These are phyloP conservation scores for Candida lessepsii DNA, from an alignment of 805 yeast species.

Conservation along the genomic window DNA sequence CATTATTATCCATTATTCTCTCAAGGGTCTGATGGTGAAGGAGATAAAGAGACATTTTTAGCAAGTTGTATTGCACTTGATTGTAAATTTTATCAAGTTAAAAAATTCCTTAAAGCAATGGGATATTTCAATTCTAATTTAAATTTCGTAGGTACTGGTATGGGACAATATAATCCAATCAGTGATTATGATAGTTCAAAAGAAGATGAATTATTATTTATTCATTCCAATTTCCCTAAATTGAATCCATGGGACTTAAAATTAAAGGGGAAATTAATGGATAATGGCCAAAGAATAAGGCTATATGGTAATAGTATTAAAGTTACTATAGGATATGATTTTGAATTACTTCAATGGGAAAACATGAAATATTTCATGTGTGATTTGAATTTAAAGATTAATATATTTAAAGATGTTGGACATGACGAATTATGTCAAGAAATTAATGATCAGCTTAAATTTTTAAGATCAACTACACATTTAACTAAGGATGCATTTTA, in stretches of 20 bases:
- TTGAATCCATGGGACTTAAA: slow-evolving; percentile 58
- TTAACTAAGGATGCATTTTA: slow-evolving; percentile 17
- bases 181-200: slow-evolving; percentile 44
- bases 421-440: slow-evolving; percentile 49
- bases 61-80: slow-evolving; percentile 60
- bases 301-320: slow-evolving; percentile 59
- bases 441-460: slow-evolving; percentile 44
- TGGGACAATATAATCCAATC: slow-evolving; percentile 74
- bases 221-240: slow-evolving; percentile 69
- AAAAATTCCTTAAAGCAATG: slow-evolving; percentile 50
- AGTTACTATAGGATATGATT: slow-evolving; percentile 52
- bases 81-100: slow-evolving; percentile 53
- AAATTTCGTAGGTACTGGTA: slow-evolving; percentile 64
- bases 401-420: slow-evolving; percentile 42
- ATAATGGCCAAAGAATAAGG: slow-evolving; percentile 49
- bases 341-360: slow-evolving; percentile 59
- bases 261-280: slow-evolving; percentile 39
- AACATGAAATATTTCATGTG: slow-evolving; percentile 56
- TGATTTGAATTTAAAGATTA: slow-evolving; percentile 45
- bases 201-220: slow-evolving; percentile 42
- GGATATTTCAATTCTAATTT: slow-evolving; percentile 40
- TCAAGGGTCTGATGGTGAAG: slow-evolving; percentile 63
- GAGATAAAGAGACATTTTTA: slow-evolving; percentile 75
- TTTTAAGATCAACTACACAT: slow-evolving; percentile 29
- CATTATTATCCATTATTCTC: slow-evolving; percentile 43